Base-by-base conservation (phyloP, 2,329 filamentous ascomycete genomes). In the Epicoccum sorghinum region DNA sequence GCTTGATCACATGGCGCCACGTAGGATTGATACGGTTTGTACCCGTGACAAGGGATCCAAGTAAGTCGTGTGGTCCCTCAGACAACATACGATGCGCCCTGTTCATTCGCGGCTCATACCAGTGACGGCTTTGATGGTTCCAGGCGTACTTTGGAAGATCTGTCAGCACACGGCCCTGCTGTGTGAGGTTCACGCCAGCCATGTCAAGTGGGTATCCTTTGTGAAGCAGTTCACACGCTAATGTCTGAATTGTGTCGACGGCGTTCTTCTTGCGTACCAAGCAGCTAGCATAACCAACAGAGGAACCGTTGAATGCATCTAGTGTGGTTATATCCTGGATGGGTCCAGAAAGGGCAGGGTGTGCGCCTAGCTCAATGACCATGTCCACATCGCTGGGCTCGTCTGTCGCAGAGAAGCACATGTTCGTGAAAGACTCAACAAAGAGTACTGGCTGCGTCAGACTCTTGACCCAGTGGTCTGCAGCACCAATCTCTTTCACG, bases 71-170 rank as follows among this genome's bases (percentile, higher is more conserved):
- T 50, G 38, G 40, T 53, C 55, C 8, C 42, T 43, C 7, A 60
- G 61, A 43, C 6, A 38, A 14, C 39, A 67, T 55, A 10, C 66
- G 56, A 32, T 60, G 56, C 8, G 58, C 55, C 12, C 55, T 54
- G 35, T 58, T 66, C 8, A 64, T 40, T 3, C 62, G 50, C 3
- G 61, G 52, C 45, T 70, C 66, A 32, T 55, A 55, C 70, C 71
- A 75, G 53, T 68, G 69, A 12, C 57, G 48, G 10, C 52, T 62
- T 7, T 61, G 57, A 52, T 75, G 72, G 47, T 75, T 70, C 66
- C 70, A 76, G 1, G 63, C 59, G 38, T 75, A 76, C 7, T 58
- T 55, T 2, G 73, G 72, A 0, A 75, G 67, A 25, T 67, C 55
- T 0, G 53, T 60, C 9, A 52, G 52, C 4, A 53, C 46, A 22